Base-by-base conservation (phyloP, 306 rosid species). In the Canavalia gladiata region DNA sequence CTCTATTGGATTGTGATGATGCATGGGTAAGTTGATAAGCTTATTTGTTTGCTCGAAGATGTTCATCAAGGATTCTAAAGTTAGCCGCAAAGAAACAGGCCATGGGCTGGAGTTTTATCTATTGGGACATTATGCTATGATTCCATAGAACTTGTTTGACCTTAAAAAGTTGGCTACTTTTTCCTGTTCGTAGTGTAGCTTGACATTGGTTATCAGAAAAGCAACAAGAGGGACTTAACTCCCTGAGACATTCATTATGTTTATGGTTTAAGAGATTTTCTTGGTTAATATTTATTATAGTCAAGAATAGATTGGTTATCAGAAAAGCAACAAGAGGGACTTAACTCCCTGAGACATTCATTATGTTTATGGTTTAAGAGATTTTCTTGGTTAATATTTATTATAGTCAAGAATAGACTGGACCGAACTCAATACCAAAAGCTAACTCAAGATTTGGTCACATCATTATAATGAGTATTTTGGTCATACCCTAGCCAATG, bases 31-130 rank as follows among this genome's bases (percentile, higher is more conserved):
- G 69, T 64, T 9, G 9, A 75, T 62, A 67, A 34, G 35, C 66
- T 80, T 80, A 33, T 45, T 54, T 30, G 43, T 45, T 74, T 64
- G 56, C 75, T 41, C 33, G 35, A 81, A 33, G 75, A 41, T 43
- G 51, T 25, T 34, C 49, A 30, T 30, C 60, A 41, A 50, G 65
- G 72, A 45, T 72, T 50, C 46, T 55, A 30, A 47, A 55, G 50
- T 73, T 74, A 8, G 41, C 2, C 10, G 51, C 18, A 42, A 57
- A 42, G 34, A 63, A 63, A 12, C 45, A 57, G 54, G 58, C 79
- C 45, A 2, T 13, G 45, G n/a, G 54, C 34, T 37, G 59, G 58
- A 75, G 58, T 11, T 66, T 52, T 12, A 55, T 73, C 69, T 57
- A 25, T 45, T 35, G 51, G 64, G 50, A 46, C 45, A 35, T 56